Evolutionary conservation across 805 yeast genomes (phyloP).

Genomic region (Lipomyces oligophaga): DNA sequence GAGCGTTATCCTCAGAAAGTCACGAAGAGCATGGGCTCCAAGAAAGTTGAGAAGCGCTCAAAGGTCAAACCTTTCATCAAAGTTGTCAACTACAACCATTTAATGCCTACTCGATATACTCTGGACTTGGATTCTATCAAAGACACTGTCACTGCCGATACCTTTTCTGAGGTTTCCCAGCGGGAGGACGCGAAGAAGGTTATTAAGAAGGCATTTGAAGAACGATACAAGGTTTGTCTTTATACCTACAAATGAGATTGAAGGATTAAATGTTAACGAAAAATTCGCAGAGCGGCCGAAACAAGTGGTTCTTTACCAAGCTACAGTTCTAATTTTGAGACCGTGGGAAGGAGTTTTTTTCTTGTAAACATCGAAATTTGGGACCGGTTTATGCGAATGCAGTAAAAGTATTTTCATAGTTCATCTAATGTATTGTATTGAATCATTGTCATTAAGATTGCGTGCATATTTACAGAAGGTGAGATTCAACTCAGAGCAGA

Average conservation of each 20-base stretch:
- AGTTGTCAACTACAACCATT: slow-evolving; percentile 98
- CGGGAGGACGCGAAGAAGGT: slow-evolving; percentile 98
- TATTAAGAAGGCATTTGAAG: slow-evolving; percentile 98
- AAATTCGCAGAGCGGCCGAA: slow-evolving; percentile 72
- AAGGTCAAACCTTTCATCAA: slow-evolving; percentile 98
- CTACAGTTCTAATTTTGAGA: slow-evolving; percentile 65
- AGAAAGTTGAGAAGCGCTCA: slow-evolving; percentile 96
- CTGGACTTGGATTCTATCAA: slow-evolving; percentile 95
- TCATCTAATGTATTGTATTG: no score
- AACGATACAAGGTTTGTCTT: slow-evolving; percentile 70
- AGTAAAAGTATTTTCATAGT: no score
- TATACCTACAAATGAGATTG: not conserved
- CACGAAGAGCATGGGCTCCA: slow-evolving; percentile 89
- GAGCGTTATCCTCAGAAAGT: slow-evolving; percentile 98
- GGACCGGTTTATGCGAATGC: no score
- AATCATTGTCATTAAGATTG: no score
- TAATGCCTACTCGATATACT: slow-evolving; percentile 99
- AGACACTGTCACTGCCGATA: slow-evolving; percentile 83
- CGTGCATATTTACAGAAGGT: no score
- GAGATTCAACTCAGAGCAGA: no score
- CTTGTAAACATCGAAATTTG: not conserved
- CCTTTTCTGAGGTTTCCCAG: slow-evolving; percentile 96
- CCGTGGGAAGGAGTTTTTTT: not conserved
- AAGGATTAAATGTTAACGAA: not conserved
- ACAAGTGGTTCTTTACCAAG: slow-evolving; percentile 99